These are phyloP conservation scores for Xylaria sp. DNA, from an alignment of 2,329 filamentous ascomycete genomes.

Conservation along the genomic window DNA sequence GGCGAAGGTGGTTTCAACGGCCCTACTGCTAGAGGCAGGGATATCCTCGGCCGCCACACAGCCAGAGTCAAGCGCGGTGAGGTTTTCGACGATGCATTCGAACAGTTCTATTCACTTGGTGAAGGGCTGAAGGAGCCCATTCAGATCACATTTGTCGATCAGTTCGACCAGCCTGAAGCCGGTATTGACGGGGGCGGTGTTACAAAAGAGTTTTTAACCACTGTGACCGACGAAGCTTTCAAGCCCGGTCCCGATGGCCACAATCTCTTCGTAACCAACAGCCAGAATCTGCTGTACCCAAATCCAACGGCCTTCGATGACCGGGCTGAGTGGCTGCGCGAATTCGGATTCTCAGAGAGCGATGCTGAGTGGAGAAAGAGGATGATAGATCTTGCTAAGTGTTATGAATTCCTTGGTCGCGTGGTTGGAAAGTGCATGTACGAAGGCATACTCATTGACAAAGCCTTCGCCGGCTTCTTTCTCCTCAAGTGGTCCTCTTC, in stretches of 20 bases:
- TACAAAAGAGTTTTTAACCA: constrained; percentile 94
- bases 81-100: constrained; percentile 84
- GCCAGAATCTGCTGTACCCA: constrained; percentile 84
- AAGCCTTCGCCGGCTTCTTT: constrained; percentile 93
- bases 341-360: constrained; percentile 53
- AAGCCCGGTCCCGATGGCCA: constrained; percentile 48
- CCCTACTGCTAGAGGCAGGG: constrained; percentile 30
- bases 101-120: constrained; percentile 78
- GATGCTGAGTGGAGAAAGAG: constrained; percentile 59
- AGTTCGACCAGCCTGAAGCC: constrained; percentile 83
- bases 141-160: constrained; percentile 93
- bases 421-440: constrained; percentile 97
- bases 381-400: constrained; percentile 65
- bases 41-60: constrained; percentile 63
- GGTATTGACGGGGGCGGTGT: constrained; percentile 97
- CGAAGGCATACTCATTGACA: constrained; percentile 92
- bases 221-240: constrained; percentile 85
- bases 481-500: constrained; percentile 90
- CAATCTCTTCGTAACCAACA: constrained; percentile 79
- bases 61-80: constrained; percentile 78
- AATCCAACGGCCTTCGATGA: constrained; percentile 80
- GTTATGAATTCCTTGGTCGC: constrained; percentile 89
- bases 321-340: constrained; percentile 59
- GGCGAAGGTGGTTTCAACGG: constrained; percentile 34
- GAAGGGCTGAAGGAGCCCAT: constrained; percentile 92